A percentile compares a stretch with the other conserved stretches of the same genome.
These are phyloP conservation scores for Cicer bijugum DNA, from an alignment of 306 rosid genomes.

Conservation along the genomic window DNA sequence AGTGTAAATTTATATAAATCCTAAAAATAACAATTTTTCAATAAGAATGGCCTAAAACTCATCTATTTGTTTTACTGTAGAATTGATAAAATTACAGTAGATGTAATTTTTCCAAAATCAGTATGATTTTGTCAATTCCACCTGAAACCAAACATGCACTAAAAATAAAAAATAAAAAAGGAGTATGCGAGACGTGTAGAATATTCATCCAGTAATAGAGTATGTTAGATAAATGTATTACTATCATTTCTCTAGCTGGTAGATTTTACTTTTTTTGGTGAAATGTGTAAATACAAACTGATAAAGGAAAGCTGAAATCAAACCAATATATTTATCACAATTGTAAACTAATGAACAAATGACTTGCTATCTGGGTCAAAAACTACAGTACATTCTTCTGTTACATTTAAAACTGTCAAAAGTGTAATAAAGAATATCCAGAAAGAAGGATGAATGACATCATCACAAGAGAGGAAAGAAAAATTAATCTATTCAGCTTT, in stretches of 20 bases:
- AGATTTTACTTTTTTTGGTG: background rate
- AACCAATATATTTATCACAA: background rate
- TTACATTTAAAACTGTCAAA: slow-evolving; percentile 35
- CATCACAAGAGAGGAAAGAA: background rate
- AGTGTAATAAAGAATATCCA: slow-evolving; percentile 18
- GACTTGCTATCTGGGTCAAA: slow-evolving; percentile 39
- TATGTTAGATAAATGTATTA: too few relatives aligned
- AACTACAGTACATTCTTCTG: slow-evolving; percentile 45
- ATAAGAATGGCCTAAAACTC: too few relatives aligned
- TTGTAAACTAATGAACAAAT: slow-evolving; percentile 42
- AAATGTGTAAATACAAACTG: background rate
- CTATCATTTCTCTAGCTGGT: slow-evolving; percentile 8
- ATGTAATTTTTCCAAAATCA: too few relatives aligned
- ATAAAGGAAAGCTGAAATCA: background rate
- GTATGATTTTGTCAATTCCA: too few relatives aligned
- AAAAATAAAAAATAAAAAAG: too few relatives aligned
- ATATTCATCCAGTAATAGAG: too few relatives aligned
- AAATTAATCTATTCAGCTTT: slow-evolving; percentile 54
- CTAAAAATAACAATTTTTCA: too few relatives aligned
- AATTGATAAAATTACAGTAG: too few relatives aligned
- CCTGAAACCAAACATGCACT: too few relatives aligned
- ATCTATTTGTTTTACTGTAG: too few relatives aligned
- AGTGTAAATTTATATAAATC: too few relatives aligned
- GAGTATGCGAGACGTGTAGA: too few relatives aligned
- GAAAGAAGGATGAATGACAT: slow-evolving; percentile 33